Conservation (phyloP, 2,329 filamentous ascomycete genomes). For the Cryphonectria carpinicola region DNA sequence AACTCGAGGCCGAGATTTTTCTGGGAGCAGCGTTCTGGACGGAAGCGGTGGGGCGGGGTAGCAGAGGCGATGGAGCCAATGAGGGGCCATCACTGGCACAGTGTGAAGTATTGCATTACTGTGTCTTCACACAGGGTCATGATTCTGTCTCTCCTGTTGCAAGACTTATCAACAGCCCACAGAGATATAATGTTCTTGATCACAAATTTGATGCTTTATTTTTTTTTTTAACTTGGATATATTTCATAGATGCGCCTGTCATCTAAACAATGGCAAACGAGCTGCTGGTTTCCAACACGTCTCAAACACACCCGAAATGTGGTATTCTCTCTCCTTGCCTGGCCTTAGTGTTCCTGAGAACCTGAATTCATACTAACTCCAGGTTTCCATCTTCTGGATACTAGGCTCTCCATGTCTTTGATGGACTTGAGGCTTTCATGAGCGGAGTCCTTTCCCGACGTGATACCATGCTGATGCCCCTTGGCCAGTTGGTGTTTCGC, state of each 20-base stretch:
- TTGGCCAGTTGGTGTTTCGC: background rate
- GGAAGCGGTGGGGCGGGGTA: background rate
- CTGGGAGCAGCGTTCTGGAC: constrained; percentile 8
- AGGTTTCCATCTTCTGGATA: background rate
- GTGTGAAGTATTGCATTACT: no score
- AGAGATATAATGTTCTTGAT: background rate
- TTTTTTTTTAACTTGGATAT: background rate
- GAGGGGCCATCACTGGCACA: background rate
- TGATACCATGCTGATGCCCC: background rate
- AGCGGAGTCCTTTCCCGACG: background rate
- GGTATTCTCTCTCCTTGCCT: background rate
- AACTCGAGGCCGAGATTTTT: constrained; percentile 24
- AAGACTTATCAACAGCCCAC: no score
- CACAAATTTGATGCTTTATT: background rate
- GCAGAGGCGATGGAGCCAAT: background rate
- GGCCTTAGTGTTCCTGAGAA: background rate
- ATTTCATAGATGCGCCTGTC: background rate
- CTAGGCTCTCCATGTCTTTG: background rate
- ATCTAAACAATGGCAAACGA: background rate
- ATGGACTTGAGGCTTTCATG: background rate
- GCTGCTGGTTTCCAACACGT: background rate
- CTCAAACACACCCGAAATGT: background rate
- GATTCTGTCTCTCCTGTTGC: background rate
- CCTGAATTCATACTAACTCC: background rate
- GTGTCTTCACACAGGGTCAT: background rate